Percentiles rank a stretch among this genome's conserved stretches.
Evolutionary conservation across 192 early-diverging fungal species (phyloP).

Genomic region (Linnemannia exigua): DNA sequence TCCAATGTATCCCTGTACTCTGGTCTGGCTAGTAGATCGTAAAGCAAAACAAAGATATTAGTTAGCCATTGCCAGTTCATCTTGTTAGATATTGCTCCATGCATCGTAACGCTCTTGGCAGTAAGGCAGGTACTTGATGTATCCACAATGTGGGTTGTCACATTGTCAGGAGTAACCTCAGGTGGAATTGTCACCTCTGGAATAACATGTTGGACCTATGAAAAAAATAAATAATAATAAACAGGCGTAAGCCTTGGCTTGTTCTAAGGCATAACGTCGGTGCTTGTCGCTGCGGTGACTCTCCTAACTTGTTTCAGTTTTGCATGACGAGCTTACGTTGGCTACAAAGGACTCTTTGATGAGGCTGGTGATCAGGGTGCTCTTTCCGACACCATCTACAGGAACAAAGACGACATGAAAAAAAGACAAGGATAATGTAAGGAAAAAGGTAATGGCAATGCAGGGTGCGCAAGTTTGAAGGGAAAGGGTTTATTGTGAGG

Average conservation of each 20-base stretch:
- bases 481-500: neutral
- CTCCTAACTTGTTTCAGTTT: neutral
- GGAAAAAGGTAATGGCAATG: neutral
- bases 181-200: conserved; percentile 99
- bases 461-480: neutral
- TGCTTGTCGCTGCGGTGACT: neutral
- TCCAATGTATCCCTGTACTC: conserved; percentile 93
- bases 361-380: conserved; percentile 95
- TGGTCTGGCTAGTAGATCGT: conserved; percentile 72
- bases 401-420: neutral
- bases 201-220: conserved; percentile 95
- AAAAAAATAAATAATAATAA: conserved; percentile 1
- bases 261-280: neutral
- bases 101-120: neutral
- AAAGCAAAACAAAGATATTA: neutral
- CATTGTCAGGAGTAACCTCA: conserved; percentile 96
- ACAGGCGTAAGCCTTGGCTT: neutral
- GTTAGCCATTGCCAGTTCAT: neutral
- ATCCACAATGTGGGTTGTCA: conserved; percentile 98
- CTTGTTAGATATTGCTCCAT: neutral
- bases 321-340: conserved; percentile 72
- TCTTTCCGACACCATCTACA: conserved; percentile 95
- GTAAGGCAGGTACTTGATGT: conserved; percentile 79
- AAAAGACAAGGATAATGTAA: neutral
- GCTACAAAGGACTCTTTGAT: conserved; percentile 97